A percentile compares a stretch with the other conserved stretches of the same genome.
These are phyloP conservation scores for Phytopythium sindhum DNA, from an alignment of 352 stramenopile species.

Conservation along the genomic window DNA sequence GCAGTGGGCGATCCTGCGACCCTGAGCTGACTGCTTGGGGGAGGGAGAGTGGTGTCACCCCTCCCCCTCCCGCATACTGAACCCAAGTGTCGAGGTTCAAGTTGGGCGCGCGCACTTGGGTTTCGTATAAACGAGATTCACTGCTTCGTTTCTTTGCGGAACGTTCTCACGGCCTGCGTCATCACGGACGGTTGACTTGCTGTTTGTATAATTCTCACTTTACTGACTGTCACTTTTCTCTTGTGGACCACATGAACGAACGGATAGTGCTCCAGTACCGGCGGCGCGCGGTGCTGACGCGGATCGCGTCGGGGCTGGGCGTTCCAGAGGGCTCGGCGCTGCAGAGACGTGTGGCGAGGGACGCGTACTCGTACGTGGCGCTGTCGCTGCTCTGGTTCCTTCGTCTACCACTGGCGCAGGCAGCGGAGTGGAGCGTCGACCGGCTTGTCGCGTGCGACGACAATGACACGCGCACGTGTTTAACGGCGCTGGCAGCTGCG, in stretches of 20 bases:
- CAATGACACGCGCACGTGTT: constrained; percentile 9
- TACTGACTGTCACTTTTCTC: neutral
- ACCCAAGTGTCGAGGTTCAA: constrained; percentile 1
- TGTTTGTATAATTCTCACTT: neutral
- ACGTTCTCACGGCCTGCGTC: constrained; percentile 4
- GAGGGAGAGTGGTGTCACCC: neutral
- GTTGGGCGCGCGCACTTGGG: neutral
- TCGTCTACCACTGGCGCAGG: constrained; percentile 18
- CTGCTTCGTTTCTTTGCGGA: constrained; percentile 10
- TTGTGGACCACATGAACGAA: neutral
- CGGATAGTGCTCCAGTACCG: constrained; percentile 42
- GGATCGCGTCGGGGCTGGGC: constrained; percentile 24
- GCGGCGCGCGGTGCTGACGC: constrained; percentile 31
- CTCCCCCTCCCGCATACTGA: neutral
- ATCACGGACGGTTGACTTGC: neutral
- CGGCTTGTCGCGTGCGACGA: constrained; percentile 13
- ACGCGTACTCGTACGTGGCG: constrained; percentile 20
- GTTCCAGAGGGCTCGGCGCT: constrained; percentile 10
- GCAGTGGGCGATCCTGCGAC: neutral
- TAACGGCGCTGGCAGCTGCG: constrained; percentile 11
- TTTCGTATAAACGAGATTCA: neutral
- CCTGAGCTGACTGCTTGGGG: neutral
- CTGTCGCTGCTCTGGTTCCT: constrained; percentile 57
- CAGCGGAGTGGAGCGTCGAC: neutral
- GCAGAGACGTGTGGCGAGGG: constrained; percentile 18